Percentiles rank a stretch among this genome's conserved stretches.
phyloP scores from a whole-genome alignment of 106 monocot species.

The Dactylorhiza incarnata region DNA sequence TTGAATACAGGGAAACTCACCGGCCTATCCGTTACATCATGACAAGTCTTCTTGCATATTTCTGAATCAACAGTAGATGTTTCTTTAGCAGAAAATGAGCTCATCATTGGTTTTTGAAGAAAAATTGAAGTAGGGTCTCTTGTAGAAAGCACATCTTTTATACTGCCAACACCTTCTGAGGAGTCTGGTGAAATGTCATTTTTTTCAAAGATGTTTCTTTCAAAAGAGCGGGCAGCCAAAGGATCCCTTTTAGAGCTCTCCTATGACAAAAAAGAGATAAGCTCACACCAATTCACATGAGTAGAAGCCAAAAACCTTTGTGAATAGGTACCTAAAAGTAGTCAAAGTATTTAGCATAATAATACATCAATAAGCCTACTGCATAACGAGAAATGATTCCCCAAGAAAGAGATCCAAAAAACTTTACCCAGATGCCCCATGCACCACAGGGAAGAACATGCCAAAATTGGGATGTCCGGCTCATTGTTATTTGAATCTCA shows the following conservation, averaged over 20 bases:
- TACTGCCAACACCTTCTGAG: slow-evolving; percentile 19
- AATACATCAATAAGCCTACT: background rate
- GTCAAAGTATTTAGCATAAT: background rate
- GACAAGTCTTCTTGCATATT: slow-evolving; percentile 11
- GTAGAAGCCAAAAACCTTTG: background rate
- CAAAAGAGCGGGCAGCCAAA: slow-evolving; percentile 18
- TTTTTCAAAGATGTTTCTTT: slow-evolving; percentile 27
- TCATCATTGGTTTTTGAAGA: slow-evolving; percentile 43
- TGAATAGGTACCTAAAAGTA: background rate
- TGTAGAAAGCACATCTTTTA: slow-evolving; percentile 31
- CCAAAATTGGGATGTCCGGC: background rate
- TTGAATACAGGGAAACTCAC: slow-evolving; percentile 8
- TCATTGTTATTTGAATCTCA: background rate
- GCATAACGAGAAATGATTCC: background rate
- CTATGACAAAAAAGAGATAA: slow-evolving; percentile 13
- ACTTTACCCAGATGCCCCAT: background rate
- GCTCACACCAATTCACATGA: background rate
- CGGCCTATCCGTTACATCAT: slow-evolving; percentile 26
- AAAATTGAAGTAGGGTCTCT: slow-evolving; percentile 78
- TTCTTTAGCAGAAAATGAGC: slow-evolving; percentile 27
- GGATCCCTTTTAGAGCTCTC: slow-evolving; percentile 37
- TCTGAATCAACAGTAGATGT: slow-evolving; percentile 5
- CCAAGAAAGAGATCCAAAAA: background rate
- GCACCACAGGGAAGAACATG: background rate
- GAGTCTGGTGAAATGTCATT: slow-evolving; percentile 12